Base-by-base conservation (phyloP, 257 asterid genomes). In the Gentiana dahurica region DNA sequence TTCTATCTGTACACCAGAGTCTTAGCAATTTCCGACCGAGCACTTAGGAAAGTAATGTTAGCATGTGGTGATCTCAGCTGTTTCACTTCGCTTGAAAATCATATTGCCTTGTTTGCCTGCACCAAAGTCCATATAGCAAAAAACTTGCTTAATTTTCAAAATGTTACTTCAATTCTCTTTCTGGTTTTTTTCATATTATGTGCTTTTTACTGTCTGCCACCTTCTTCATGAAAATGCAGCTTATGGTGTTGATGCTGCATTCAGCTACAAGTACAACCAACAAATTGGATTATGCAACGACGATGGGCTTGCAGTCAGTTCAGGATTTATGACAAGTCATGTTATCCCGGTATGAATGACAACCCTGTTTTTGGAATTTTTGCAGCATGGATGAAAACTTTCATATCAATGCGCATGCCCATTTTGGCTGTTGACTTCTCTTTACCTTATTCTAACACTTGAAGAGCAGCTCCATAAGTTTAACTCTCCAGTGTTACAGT, bases 181-280 rank as follows among this genome's bases (percentile, higher is more conserved):
- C 5, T 41, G 46, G 9, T 41, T 41, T 41, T 3, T 8, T 10
- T 41, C 46, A 41, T 5, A 41, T 41, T 41, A 5, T 41, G 5
- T 41, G 46, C 24, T 13, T 8, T 8, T 49, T 1, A 10, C 24
- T 44, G 9, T 43, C 43, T 47, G 13, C 49, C 13, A 32, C 55
- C 34, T 60, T 5, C 41, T 65, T 60, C 55, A 36, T 65, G 53
- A 37, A 60, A 5, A 71, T 73, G 68, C 83, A 91, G 98, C 98
- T 51, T 91, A 82, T 72, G 98, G 98, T 50, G 79, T 85, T 55
- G 98, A 91, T 77, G 90, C 93, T 55, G 97, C 90, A 52, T 91
- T 91, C 77, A 91, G 95, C 80, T 91, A 87, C 65, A 85, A 82
- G 78, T 78, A 83, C 79, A 91, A 91, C 71, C 87, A 83, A 64